These are phyloP conservation scores for Sugiyamaella mastotermitis DNA, from an alignment of 805 yeast species.

Conservation along the genomic window DNA sequence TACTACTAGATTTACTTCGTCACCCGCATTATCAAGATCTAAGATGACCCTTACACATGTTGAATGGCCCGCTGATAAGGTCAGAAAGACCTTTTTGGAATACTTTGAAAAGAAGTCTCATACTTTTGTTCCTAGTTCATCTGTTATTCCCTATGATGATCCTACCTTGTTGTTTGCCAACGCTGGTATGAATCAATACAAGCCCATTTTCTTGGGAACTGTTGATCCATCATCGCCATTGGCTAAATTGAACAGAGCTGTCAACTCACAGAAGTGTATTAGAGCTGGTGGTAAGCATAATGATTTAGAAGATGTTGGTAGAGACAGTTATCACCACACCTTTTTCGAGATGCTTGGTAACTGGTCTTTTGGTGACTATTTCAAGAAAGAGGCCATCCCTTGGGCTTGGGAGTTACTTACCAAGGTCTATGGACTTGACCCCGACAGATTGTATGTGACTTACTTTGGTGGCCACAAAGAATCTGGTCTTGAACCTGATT, in stretches of 20 bases:
- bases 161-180: slow-evolving; percentile 95
- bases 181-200: slow-evolving; percentile 99
- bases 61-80: slow-evolving; percentile 24
- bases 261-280: slow-evolving; percentile 95
- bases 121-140: slow-evolving; percentile 83
- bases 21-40: no score
- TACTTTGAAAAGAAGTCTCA: slow-evolving; percentile 67
- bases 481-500: slow-evolving; percentile 82
- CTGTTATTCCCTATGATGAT: slow-evolving; percentile 96
- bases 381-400: slow-evolving; percentile 86
- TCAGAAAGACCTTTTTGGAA: slow-evolving; percentile 80
- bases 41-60: slow-evolving; percentile 2
- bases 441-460: slow-evolving; percentile 83
- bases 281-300: slow-evolving; percentile 99
- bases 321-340: slow-evolving; percentile 96
- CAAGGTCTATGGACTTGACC: slow-evolving; percentile 69
- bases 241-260: slow-evolving; percentile 78
- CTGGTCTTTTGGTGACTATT: slow-evolving; percentile 99
- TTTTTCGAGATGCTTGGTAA: slow-evolving; percentile 99
- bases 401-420: slow-evolving; percentile 92
- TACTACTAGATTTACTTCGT: no score
- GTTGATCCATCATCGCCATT: slow-evolving; percentile 93
- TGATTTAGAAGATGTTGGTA: slow-evolving; percentile 97
- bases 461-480: slow-evolving; percentile 91
- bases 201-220: slow-evolving; percentile 94